phyloP scores from a whole-genome alignment of 805 yeast species.

The Saccharomycopsis capsularis region DNA sequence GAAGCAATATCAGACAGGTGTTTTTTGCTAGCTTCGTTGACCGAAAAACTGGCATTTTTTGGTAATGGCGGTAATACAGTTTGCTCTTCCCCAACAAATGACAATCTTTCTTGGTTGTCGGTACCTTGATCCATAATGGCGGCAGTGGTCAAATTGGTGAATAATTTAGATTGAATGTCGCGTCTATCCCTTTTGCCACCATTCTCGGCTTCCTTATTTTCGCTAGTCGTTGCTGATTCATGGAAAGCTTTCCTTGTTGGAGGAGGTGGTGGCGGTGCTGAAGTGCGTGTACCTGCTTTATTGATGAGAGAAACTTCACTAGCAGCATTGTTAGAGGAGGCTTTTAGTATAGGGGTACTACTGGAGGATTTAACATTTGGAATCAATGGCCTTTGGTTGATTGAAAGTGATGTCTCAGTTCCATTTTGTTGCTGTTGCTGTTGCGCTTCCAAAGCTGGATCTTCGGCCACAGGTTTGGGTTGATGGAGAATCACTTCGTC shows the following conservation, averaged over 20 bases:
- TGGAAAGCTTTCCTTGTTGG: conserved; percentile 20
- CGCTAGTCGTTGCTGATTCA: conserved; percentile 8
- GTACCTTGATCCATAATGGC: conserved; percentile 24
- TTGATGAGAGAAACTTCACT: conserved; percentile 21
- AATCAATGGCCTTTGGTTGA: conserved; percentile 15
- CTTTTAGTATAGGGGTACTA: conserved; percentile 1
- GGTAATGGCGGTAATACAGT: conserved; percentile 23
- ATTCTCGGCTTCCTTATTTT: conserved; percentile 14
- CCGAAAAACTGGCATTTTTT: conserved; percentile 13
- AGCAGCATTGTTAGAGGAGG: conserved; percentile 2
- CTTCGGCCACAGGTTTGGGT: background rate
- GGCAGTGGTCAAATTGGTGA: conserved; percentile 38
- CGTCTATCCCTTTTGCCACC: conserved; percentile 25
- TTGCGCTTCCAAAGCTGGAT: too few species aligned
- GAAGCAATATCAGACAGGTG: background rate
- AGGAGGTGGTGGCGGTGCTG: conserved; percentile 21
- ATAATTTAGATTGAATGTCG: conserved; percentile 40
- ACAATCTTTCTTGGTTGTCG: conserved; percentile 13
- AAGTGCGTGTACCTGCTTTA: conserved; percentile 17
- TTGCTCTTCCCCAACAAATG: conserved; percentile 17
- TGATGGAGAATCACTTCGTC: background rate
- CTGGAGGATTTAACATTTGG: conserved; percentile 9
- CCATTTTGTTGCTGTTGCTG: too few species aligned
- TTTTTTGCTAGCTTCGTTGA: conserved; percentile 13
- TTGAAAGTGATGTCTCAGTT: conserved; percentile 2